Evolutionary conservation across 106 monocot genomes (phyloP).

Genomic region (Vanilla planifolia): DNA sequence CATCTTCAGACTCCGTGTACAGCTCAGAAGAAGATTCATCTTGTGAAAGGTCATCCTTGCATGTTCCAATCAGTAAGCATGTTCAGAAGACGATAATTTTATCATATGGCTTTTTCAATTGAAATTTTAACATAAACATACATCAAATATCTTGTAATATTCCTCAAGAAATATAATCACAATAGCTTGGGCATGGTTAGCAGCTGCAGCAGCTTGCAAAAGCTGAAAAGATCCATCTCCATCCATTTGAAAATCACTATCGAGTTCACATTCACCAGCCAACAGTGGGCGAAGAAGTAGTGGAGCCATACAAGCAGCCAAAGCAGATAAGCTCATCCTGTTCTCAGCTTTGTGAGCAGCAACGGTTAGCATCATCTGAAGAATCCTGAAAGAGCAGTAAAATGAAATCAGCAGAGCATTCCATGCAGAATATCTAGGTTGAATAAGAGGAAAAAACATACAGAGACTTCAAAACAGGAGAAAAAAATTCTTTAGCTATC

Average conservation of each 20-base stretch:
- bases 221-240: conserved; percentile 90
- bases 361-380: conserved; percentile 80
- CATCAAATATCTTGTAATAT: conserved; percentile 77
- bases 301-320: conserved; percentile 99
- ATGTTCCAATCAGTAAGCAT: too few relatives aligned
- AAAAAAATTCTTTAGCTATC: too few relatives aligned
- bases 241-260: conserved; percentile 62
- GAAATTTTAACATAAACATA: conserved; percentile 30
- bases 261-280: conserved; percentile 87
- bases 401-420: too few relatives aligned
- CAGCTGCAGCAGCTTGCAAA: conserved; percentile 95
- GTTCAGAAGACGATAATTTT: too few relatives aligned
- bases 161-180: conserved; percentile 82
- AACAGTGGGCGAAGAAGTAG: conserved; percentile 92
- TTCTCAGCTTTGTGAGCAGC: conserved; percentile 72
- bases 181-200: conserved; percentile 97
- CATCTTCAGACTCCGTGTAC: conserved; percentile 64
- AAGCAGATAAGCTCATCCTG: conserved; percentile 71
- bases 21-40: conserved; percentile 50
- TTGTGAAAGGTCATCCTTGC: conserved; percentile 27
- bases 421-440: too few relatives aligned
- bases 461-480: too few relatives aligned
- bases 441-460: too few relatives aligned
- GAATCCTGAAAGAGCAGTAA: conserved; percentile 60
- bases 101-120: too few relatives aligned